Evolutionary conservation across 768 basidiomycete species (phyloP).

Genomic region (Lactarius quietus): DNA sequence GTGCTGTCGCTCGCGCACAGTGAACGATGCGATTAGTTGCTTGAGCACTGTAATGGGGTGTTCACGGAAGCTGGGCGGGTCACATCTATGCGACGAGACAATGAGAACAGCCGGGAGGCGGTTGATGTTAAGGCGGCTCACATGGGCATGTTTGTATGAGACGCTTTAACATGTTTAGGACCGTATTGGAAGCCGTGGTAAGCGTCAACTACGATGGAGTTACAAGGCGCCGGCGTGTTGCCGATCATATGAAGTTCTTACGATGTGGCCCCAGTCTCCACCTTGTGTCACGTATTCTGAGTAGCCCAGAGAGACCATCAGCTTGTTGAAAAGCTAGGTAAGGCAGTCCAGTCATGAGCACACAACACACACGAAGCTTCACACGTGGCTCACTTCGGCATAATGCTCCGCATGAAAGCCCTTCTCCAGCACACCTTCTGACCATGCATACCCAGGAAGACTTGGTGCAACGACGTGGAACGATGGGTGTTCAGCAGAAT

Average conservation of each 20-base stretch:
- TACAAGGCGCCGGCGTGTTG: neutral
- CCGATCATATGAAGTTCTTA: slow-evolving; percentile 26
- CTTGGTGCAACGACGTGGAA: too few relatives aligned
- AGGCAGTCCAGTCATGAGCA: neutral
- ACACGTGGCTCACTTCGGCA: too few relatives aligned
- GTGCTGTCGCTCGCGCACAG: slow-evolving; percentile 12
- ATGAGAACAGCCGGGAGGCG: slow-evolving; percentile 33
- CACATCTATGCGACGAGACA: too few relatives aligned
- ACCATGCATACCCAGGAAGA: slow-evolving; percentile 54
- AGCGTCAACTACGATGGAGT: slow-evolving; percentile 29
- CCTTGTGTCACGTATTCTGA: slow-evolving; percentile 41
- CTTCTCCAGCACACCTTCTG: too few relatives aligned
- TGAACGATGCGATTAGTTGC: slow-evolving; percentile 33
- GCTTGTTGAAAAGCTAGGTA: slow-evolving; percentile 31
- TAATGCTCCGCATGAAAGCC: slow-evolving; percentile 46
- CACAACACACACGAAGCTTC: neutral
- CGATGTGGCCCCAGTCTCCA: slow-evolving; percentile 45
- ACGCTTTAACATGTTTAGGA: slow-evolving; percentile 31
- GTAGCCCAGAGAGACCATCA: slow-evolving; percentile 35
- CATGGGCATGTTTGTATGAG: slow-evolving; percentile 29
- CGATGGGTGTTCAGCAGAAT: slow-evolving; percentile 41
- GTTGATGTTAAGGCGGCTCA: neutral
- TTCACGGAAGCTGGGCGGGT: slow-evolving; percentile 28
- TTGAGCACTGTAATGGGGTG: slow-evolving; percentile 33
- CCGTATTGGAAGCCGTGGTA: slow-evolving; percentile 29